These are phyloP conservation scores for Atkinsonella texensis DNA, from an alignment of 2,329 filamentous ascomycete species.

Conservation along the genomic window DNA sequence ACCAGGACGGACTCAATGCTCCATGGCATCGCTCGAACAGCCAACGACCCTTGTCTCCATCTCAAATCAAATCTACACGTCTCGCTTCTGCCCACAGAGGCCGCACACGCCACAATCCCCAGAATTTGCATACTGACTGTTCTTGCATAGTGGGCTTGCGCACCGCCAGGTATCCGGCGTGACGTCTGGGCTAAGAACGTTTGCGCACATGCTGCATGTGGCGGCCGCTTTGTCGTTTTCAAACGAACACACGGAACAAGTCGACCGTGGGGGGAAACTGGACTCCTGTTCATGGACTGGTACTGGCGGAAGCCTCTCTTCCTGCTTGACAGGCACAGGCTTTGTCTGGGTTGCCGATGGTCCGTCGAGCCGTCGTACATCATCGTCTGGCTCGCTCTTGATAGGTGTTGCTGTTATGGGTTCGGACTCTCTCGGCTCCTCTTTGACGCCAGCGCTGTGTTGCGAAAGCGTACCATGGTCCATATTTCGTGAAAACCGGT, in stretches of 20 bases:
- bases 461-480: not conserved
- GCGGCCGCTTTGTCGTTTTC: slow-evolving; percentile 40
- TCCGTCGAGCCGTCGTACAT: not conserved
- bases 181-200: slow-evolving; percentile 48
- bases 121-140: slow-evolving; percentile 52
- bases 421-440: not conserved
- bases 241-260: slow-evolving; percentile 57
- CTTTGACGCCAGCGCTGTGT: not conserved
- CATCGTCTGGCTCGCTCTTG: slow-evolving; percentile 1
- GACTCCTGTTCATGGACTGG: not conserved
- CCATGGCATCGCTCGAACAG: no score
- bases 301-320: not conserved
- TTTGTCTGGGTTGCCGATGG: not conserved
- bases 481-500: slow-evolving; percentile 9
- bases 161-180: slow-evolving; percentile 55
- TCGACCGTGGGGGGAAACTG: not conserved
- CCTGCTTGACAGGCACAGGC: not conserved
- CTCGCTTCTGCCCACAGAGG: slow-evolving; percentile 45
- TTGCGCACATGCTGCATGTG: slow-evolving; percentile 57
- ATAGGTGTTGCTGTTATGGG: not conserved
- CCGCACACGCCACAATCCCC: slow-evolving; percentile 60
- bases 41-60: no score
- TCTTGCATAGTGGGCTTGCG: slow-evolving; percentile 39
- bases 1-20: no score
- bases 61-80: not conserved